phyloP scores from a whole-genome alignment of 768 basidiomycete species.

The Suillus bovinus region DNA sequence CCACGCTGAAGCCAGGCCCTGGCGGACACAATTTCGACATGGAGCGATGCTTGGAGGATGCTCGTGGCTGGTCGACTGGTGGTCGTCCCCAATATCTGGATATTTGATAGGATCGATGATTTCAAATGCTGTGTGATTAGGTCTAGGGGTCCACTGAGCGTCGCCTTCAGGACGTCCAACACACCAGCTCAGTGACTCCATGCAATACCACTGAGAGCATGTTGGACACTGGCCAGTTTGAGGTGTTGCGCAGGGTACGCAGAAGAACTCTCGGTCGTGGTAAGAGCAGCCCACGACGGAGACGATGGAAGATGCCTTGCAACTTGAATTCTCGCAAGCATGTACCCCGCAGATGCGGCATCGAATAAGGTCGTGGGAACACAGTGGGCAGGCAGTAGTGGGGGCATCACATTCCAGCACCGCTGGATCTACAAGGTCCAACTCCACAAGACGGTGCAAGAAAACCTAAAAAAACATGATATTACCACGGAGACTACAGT shows the following conservation, averaged over 20 bases:
- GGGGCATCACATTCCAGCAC: background rate
- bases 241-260: background rate
- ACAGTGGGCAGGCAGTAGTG: slow-evolving; percentile 1
- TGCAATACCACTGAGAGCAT: slow-evolving; percentile 6
- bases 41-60: slow-evolving; percentile 3
- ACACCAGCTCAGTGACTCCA: slow-evolving; percentile 3
- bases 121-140: background rate
- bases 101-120: background rate
- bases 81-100: background rate
- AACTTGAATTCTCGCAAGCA: background rate
- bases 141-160: background rate
- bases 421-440: slow-evolving; percentile 3
- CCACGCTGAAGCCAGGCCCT: slow-evolving; percentile 1
- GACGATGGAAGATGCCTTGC: slow-evolving; percentile 3
- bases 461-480: background rate
- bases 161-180: slow-evolving; percentile 3
- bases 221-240: slow-evolving; percentile 1
- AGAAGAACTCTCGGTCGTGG: background rate
- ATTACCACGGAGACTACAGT: background rate
- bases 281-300: slow-evolving; percentile 2
- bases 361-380: background rate
- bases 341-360: slow-evolving; percentile 1
- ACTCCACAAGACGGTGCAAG: background rate
- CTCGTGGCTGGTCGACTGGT: background rate
- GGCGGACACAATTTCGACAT: background rate